Evolutionary conservation across 75 land plant species (phyloP).

Genomic region (Sequoia sempervirens): DNA sequence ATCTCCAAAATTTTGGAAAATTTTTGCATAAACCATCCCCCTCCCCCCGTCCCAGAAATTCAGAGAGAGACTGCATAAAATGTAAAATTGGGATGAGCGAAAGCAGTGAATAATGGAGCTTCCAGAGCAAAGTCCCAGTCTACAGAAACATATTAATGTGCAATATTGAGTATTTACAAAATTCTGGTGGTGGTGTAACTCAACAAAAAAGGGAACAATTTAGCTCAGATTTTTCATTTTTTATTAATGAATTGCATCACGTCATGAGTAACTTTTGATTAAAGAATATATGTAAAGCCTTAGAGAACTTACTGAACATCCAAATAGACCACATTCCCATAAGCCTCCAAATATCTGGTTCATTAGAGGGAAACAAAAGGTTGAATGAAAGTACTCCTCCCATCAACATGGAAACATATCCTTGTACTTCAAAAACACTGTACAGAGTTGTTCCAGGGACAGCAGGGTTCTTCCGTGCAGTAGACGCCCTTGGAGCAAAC

Average conservation of each 20-base stretch:
- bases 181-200: not conserved
- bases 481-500: constrained; percentile 95
- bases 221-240: not conserved
- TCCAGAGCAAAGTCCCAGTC: not conserved
- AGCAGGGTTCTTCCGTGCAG: constrained; percentile 81
- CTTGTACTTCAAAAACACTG: constrained; percentile 91
- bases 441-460: constrained; percentile 80
- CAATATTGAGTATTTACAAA: no score
- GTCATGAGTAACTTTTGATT: not conserved
- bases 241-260: not conserved
- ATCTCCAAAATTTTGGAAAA: no score
- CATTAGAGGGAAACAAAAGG: constrained; percentile 86
- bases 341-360: constrained; percentile 94
- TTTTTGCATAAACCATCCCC: no score
- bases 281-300: not conserved
- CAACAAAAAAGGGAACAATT: not conserved
- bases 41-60: no score
- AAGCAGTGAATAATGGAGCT: not conserved
- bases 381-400: constrained; percentile 92
- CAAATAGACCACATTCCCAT: constrained; percentile 99
- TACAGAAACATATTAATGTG: not conserved
- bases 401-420: constrained; percentile 67
- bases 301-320: constrained; percentile 92
- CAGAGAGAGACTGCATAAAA: no score
- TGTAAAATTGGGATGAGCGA: not conserved